A percentile compares a stretch with the other conserved stretches of the same genome.
phyloP scores from a whole-genome alignment of 768 basidiomycete species.

The Amanita polypyramis region DNA sequence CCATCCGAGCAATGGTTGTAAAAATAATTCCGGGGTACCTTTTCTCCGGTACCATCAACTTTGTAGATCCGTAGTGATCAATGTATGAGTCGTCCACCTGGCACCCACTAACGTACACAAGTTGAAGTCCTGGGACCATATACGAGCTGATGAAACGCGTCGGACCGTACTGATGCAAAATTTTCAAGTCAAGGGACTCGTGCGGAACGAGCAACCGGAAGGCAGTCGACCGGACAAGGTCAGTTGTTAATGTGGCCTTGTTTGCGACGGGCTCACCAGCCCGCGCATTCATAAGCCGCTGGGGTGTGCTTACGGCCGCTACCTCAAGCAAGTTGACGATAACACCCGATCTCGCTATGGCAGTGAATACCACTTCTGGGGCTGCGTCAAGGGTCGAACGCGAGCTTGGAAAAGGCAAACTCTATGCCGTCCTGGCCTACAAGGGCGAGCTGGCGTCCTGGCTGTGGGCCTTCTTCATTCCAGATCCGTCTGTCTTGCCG shows the following conservation, averaged over 20 bases:
- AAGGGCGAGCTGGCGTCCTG: slow-evolving; percentile 36
- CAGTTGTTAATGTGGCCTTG: slow-evolving; percentile 1
- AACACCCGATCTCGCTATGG: slow-evolving; percentile 4
- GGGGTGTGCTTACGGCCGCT: not conserved
- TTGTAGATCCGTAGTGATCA: not conserved
- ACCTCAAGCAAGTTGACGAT: slow-evolving; percentile 3
- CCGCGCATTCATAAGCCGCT: not conserved
- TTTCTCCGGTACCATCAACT: not conserved
- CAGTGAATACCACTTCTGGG: not conserved
- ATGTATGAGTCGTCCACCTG: not conserved
- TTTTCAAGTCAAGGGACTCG: not conserved
- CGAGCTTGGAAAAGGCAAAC: slow-evolving; percentile 28
- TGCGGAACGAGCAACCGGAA: not conserved
- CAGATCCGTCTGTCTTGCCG: slow-evolving; percentile 26
- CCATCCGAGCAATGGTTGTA: too few species aligned
- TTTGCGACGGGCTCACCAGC: slow-evolving; percentile 6
- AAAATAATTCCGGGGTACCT: not conserved
- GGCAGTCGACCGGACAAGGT: not conserved
- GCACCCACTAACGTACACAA: not conserved
- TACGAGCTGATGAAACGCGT: not conserved
- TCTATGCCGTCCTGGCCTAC: slow-evolving; percentile 36
- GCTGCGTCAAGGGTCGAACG: slow-evolving; percentile 15
- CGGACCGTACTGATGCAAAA: not conserved
- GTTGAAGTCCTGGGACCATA: too few species aligned
- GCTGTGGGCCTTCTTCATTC: slow-evolving; percentile 41